These are phyloP conservation scores for Helianthus tuberosus DNA, from an alignment of 129 eudicot genomes.

Conservation along the genomic window DNA sequence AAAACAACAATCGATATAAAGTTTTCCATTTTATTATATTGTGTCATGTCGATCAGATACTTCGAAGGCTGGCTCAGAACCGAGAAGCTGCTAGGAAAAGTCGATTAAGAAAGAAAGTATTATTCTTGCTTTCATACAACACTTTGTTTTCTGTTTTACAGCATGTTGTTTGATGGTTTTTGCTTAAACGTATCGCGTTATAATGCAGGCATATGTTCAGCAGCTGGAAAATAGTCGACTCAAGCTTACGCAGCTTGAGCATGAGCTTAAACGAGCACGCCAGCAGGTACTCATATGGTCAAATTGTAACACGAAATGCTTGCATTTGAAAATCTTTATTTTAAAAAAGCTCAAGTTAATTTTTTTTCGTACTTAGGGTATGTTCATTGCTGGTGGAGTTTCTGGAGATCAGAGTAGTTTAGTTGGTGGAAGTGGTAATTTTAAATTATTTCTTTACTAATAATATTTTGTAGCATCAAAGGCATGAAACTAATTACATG, in stretches of 20 bases:
- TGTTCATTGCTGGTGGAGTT: conserved; percentile 47
- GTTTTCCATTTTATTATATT: not conserved
- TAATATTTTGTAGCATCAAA: not conserved
- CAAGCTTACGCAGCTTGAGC: conserved; percentile 78
- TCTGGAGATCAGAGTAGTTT: conserved; percentile 55
- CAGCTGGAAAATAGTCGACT: conserved; percentile 87
- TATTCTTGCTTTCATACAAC: not conserved
- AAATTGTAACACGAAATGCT: not conserved
- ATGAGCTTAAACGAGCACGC: conserved; percentile 78
- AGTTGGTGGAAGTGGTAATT: conserved; percentile 51
- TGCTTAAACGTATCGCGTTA: conserved; percentile 15
- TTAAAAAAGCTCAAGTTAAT: not conserved
- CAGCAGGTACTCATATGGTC: conserved; percentile 58
- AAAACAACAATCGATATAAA: not conserved
- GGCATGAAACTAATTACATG: not conserved
- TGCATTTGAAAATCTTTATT: not conserved
- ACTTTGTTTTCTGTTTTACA: not conserved
- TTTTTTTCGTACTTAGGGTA: conserved; percentile 43
- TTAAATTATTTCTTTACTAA: not conserved
- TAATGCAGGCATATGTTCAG: conserved; percentile 86
- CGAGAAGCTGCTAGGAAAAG: conserved; percentile 98
- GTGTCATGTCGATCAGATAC: conserved; percentile 38
- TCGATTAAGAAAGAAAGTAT: conserved; percentile 88
- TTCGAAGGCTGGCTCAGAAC: conserved; percentile 94
- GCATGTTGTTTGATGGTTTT: not conserved